These are phyloP conservation scores for Erysimum cheiri DNA, from an alignment of 441 rosid genomes.

Conservation along the genomic window DNA sequence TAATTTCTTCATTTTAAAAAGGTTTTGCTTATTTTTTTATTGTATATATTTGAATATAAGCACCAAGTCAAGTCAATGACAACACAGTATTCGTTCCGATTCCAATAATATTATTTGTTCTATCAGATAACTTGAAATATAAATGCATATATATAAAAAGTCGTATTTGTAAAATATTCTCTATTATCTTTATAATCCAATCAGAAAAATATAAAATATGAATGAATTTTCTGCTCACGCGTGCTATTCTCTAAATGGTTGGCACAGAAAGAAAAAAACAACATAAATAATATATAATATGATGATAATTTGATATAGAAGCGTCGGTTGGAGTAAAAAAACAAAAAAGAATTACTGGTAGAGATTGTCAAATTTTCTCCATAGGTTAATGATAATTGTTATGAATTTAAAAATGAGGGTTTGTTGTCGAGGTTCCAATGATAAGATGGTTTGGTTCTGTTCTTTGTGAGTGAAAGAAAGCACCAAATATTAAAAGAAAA, in stretches of 20 bases:
- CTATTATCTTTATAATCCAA: conserved; percentile 27
- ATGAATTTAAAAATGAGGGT: conserved; percentile 22
- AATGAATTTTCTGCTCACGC: conserved; percentile 31
- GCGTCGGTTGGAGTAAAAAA: conserved; percentile 22
- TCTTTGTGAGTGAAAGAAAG: conserved; percentile 38
- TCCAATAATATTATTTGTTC: conserved; percentile 20
- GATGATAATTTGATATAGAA: conserved; percentile 31
- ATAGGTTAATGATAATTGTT: conserved; percentile 20
- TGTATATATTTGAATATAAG: conserved; percentile 24
- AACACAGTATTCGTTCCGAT: conserved; percentile 30
- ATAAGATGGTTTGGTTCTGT: conserved; percentile 46
- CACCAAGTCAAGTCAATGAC: conserved; percentile 47
- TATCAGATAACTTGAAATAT: conserved; percentile 21
- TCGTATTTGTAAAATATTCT: conserved; percentile 35
- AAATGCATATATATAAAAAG: conserved; percentile 25
- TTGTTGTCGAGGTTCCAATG: conserved; percentile 48
- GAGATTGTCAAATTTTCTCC: conserved; percentile 42
- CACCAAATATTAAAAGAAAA: too few relatives aligned
- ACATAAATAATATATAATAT: neutral
- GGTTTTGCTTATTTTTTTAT: neutral
- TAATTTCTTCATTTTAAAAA: neutral
- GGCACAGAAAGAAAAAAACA: conserved; percentile 26
- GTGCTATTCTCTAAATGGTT: conserved; percentile 41
- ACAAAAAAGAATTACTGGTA: conserved; percentile 39
- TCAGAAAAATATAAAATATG: neutral